Evolutionary conservation across 306 rosid species (phyloP).

Genomic region (Vigna mungo): DNA sequence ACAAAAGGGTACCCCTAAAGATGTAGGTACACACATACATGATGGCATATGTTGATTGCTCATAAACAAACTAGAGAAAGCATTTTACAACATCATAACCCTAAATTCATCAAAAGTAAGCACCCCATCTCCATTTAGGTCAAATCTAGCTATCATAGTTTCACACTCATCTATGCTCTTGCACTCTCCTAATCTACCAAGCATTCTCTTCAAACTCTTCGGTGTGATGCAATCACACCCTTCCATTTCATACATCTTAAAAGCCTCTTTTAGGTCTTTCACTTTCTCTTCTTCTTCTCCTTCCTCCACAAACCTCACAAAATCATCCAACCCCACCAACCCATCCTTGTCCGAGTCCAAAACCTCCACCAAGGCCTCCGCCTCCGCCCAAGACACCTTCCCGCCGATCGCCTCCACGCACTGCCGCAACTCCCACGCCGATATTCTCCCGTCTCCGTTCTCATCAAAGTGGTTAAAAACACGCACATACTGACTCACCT

Average conservation of each 20-base stretch:
- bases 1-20: neutral
- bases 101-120: conserved; percentile 78
- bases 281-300: conserved; percentile 71
- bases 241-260: conserved; percentile 80
- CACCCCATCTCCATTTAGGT: conserved; percentile 77
- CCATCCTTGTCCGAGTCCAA: conserved; percentile 70
- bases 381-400: conserved; percentile 48
- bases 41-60: neutral
- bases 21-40: neutral
- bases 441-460: conserved; percentile 71
- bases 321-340: conserved; percentile 62
- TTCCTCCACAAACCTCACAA: conserved; percentile 68
- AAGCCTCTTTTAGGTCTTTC: conserved; percentile 64
- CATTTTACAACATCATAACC: conserved; percentile 64
- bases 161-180: conserved; percentile 60
- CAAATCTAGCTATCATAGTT: conserved; percentile 65
- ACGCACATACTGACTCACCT: conserved; percentile 50
- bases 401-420: conserved; percentile 59
- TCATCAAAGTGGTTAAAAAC: conserved; percentile 75
- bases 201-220: conserved; percentile 67
- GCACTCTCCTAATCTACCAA: conserved; percentile 64
- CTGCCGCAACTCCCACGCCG: conserved; percentile 65
- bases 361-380: conserved; percentile 51
- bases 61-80: no score
- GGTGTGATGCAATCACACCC: conserved; percentile 68